These are phyloP conservation scores for Hygrocybe coccinea DNA, from an alignment of 768 basidiomycete genomes.

Conservation along the genomic window DNA sequence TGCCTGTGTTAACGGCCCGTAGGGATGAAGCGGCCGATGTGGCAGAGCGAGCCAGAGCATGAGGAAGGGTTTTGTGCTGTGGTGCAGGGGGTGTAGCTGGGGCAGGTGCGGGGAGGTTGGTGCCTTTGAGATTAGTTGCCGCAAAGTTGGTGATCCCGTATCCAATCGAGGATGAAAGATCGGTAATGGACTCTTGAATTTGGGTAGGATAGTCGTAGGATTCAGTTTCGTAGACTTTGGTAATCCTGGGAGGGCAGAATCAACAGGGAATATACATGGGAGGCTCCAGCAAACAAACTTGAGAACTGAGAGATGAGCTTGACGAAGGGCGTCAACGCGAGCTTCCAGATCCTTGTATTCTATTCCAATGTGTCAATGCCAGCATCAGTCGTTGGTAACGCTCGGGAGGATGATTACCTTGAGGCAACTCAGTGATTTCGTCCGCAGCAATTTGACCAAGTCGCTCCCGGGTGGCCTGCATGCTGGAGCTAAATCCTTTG, in stretches of 20 bases:
- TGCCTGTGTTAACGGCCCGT: conserved; percentile 41
- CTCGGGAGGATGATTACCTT: conserved; percentile 48
- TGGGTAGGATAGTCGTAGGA: conserved; percentile 87
- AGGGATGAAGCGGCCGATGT: conserved; percentile 51
- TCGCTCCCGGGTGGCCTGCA: conserved; percentile 83
- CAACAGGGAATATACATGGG: background rate
- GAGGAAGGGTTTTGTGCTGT: conserved; percentile 95
- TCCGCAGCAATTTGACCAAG: conserved; percentile 85
- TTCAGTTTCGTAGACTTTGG: conserved; percentile 84
- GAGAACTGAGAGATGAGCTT: conserved; percentile 69
- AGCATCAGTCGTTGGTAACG: background rate
- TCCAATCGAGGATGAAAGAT: conserved; percentile 65
- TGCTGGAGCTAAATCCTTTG: conserved; percentile 75
- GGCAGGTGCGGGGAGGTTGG: conserved; percentile 73
- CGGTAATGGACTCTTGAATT: conserved; percentile 75
- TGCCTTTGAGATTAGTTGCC: conserved; percentile 82
- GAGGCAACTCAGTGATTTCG: conserved; percentile 91
- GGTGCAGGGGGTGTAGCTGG: conserved; percentile 50
- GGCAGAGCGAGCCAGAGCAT: conserved; percentile 84
- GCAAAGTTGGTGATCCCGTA: conserved; percentile 79
- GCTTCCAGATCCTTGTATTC: conserved; percentile 96
- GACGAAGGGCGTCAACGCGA: conserved; percentile 86
- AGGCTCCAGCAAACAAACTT: conserved; percentile 54
- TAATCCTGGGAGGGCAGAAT: conserved; percentile 48
- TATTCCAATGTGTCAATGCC: conserved; percentile 26